Base-by-base conservation (phyloP, 2,329 filamentous ascomycete genomes). In the Aureobasidium mangrovei region DNA sequence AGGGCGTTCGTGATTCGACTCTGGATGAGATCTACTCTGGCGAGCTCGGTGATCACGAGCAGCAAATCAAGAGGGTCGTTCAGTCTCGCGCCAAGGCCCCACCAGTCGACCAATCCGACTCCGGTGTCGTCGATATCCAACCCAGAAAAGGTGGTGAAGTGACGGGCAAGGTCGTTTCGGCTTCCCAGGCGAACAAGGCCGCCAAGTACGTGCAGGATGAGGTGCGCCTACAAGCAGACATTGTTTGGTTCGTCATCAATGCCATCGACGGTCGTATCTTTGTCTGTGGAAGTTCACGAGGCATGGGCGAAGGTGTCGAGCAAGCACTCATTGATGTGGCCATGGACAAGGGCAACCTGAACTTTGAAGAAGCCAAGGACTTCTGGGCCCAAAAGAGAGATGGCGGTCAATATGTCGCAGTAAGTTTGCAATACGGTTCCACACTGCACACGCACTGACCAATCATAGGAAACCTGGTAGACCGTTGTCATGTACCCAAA, bases 241-340 rank as follows among this genome's bases (percentile, higher is more conserved):
- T 97, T n/a, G 91, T 97, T 12, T 98, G 93, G 93, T 95, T 89
- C 69, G 90, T 97, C 60, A 87, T 95, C 76, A 97, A 97, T 69
- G 84, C 90, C 2, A 77, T 97, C n/a, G 93, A 98, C 64, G 93
- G 93, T 1, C 84, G 93, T 51, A 84, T 97, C 51, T 98, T 98
- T 67, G 93, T 98, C 56, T 98, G 93, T 69, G 93, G 93, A 47
- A 94, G 87, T 71, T 90, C 84, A 65, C 90, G 88, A 74, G 93
- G 93, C 55, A 98, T 98, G 93, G 93, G 93, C 57, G 93, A 97
- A 70, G 93, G 93, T 42, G 93, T 98, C 3, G 87, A 97, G 68
- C 78, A 83, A 44, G 88, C 91, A 0, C 77, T 98, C 10, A 77
- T 96, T 28, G 87, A 95, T 59, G 90, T 96, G 1, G 89, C 90